These are phyloP conservation scores for Rhizopogon salebrosus DNA, from an alignment of 768 basidiomycete species.

Conservation along the genomic window DNA sequence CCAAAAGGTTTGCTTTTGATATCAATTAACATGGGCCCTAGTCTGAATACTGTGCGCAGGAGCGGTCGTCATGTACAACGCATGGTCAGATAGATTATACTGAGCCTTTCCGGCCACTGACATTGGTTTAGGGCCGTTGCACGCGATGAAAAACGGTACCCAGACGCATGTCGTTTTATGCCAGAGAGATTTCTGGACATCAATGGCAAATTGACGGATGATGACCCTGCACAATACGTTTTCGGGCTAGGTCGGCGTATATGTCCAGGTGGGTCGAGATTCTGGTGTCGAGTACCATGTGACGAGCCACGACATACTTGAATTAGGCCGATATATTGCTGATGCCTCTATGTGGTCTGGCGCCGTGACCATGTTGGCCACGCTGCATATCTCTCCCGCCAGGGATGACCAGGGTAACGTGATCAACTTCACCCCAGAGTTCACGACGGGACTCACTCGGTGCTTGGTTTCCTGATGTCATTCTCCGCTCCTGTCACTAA, in stretches of 20 bases:
- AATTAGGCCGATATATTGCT: conserved; percentile 5
- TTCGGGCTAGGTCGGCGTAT: conserved; percentile 1
- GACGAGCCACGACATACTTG: too few species aligned
- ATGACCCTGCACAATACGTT: background rate
- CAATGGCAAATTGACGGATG: background rate
- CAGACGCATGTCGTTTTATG: conserved; percentile 9
- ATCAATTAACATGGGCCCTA: too few species aligned
- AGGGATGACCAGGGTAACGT: conserved; percentile 7
- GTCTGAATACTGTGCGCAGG: too few species aligned
- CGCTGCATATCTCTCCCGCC: conserved; percentile 2
- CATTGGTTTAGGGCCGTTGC: conserved; percentile 11
- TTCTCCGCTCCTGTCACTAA: background rate
- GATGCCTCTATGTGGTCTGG: conserved; percentile 8
- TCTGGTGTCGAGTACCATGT: too few species aligned
- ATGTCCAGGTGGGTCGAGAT: background rate
- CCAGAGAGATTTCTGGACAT: conserved; percentile 8
- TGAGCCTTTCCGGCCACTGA: too few species aligned
- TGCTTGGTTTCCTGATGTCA: background rate
- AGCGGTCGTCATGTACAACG: too few species aligned
- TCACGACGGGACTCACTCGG: conserved; percentile 3
- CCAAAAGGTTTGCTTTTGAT: conserved; percentile 1
- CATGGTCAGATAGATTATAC: too few species aligned
- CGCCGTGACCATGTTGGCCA: conserved; percentile 7
- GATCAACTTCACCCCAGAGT: conserved; percentile 5
- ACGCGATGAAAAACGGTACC: conserved; percentile 15